Base-by-base conservation (phyloP, 2,329 filamentous ascomycete species). In the Fusarium sp. region DNA sequence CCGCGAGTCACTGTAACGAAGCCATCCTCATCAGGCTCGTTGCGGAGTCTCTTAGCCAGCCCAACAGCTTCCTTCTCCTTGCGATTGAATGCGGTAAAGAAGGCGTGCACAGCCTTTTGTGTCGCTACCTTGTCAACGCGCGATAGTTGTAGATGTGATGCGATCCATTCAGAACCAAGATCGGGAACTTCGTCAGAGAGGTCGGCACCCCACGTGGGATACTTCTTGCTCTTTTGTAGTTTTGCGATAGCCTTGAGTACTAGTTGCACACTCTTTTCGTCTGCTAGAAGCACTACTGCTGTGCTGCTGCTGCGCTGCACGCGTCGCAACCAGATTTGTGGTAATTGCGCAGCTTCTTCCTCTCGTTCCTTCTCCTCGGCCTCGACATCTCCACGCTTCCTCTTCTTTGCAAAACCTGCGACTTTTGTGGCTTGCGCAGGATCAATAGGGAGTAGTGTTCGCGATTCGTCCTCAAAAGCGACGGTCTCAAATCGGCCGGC, bases 1-100 rank as follows among this genome's bases (percentile, higher is more conserved):
- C 94, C 94, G 57, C 92, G 87, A 3, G 90, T 92, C 25, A 99
- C 96, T 5, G 94, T 98, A 50, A 98, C 87, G 78, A 99, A 99
- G 3, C 96, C 96, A 79, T 99, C 96, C 76, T 93, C 94, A 79
- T 99, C 96, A 1, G 95, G 93, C 75, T 93, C 90, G 72, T 92
- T 91, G 65, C 93, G 89, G 66, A 91, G 83, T 58, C 87, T 83
- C 81, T 88, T 89, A 77, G 82, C 91, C 77, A 84, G 86, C 81
- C 83, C 90, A 70, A 76, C 86, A 72, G 84, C 90, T 80, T 84
- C 90, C 81, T 79, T 89, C 84, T 87, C 92, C 82, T 84, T 93
- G 82, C 77, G 87, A 82, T 85, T 92, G 82, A 94, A 98, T n/a
- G 89, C 85, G 23, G 88, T 87, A 86, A 98, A 97, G 83, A 94